Percentiles rank a stretch among this genome's conserved stretches.
These are phyloP conservation scores for Trichoderma lentiforme DNA, from an alignment of 2,329 filamentous ascomycete genomes.

Conservation along the genomic window DNA sequence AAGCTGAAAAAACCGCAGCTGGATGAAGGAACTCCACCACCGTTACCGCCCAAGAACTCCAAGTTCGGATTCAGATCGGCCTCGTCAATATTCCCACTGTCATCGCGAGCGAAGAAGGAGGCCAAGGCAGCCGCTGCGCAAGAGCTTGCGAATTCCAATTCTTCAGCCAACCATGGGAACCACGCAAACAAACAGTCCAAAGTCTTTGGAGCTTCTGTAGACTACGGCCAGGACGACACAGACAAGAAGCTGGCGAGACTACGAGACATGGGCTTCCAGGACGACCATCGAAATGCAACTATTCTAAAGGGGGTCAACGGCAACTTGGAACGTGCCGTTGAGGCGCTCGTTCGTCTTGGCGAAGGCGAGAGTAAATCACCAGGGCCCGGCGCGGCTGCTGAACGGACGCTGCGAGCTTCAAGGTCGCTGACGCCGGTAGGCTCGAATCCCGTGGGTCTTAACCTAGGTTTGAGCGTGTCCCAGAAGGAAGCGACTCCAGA, in stretches of 20 bases:
- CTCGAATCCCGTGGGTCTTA: constrained; percentile 32
- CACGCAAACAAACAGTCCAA: constrained; percentile 63
- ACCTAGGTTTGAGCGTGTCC: constrained; percentile 33
- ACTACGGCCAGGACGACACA: constrained; percentile 53
- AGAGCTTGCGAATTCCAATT: constrained; percentile 27
- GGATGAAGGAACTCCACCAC: constrained; percentile 57
- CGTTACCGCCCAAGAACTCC: constrained; percentile 62
- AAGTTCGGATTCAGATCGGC: constrained; percentile 56
- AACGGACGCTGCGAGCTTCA: constrained; percentile 46
- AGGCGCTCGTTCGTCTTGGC: constrained; percentile 78
- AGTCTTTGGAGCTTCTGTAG: constrained; percentile 67
- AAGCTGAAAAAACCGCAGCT: constrained; percentile 48
- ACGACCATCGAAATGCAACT: constrained; percentile 75
- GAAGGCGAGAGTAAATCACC: constrained; percentile 56
- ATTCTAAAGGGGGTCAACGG: constrained; percentile 81
- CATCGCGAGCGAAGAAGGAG: constrained; percentile 58
- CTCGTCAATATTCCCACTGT: constrained; percentile 66
- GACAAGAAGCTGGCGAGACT: constrained; percentile 75
- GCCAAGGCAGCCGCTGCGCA: constrained; percentile 31
- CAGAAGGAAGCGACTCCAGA: constrained; percentile 29
- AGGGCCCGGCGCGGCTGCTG: constrained; percentile 38
- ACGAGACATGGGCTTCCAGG: constrained; percentile 86
- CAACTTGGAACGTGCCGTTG: constrained; percentile 80
- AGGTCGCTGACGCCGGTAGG: constrained; percentile 55
- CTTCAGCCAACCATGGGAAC: constrained; percentile 39